These are phyloP conservation scores for Dendrobium catenatum DNA, from an alignment of 106 monocot species.

Conservation along the genomic window DNA sequence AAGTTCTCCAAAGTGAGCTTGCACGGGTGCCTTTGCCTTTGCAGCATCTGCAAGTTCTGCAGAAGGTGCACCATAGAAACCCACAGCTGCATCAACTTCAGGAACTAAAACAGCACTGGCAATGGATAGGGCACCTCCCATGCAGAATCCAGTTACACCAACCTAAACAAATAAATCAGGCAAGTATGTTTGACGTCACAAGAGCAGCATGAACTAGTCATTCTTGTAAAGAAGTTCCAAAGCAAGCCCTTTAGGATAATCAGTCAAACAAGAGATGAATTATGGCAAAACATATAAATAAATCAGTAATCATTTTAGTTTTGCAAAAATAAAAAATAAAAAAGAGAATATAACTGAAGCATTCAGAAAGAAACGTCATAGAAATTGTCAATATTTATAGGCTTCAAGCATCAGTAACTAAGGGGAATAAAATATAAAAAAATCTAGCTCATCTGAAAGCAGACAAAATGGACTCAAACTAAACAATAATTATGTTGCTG, in stretches of 20 bases:
- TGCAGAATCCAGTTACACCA: conserved; percentile 90
- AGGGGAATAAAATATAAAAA: no score
- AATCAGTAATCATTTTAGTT: no score
- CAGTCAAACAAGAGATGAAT: background rate
- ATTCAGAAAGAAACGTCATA: no score
- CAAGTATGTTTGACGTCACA: background rate
- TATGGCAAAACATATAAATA: no score
- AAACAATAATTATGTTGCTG: no score
- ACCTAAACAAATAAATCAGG: conserved; percentile 32
- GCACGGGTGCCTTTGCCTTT: conserved; percentile 65
- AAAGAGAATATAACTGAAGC: no score
- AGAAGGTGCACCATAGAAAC: conserved; percentile 85
- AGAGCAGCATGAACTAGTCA: background rate
- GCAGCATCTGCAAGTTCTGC: conserved; percentile 79
- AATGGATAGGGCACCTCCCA: conserved; percentile 93
- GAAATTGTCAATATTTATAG: no score
- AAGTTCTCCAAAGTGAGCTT: conserved; percentile 93
- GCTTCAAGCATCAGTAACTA: no score
- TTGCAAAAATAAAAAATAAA: no score
- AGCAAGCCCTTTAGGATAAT: background rate
- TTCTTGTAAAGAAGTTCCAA: background rate
- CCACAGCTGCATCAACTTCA: conserved; percentile 85
- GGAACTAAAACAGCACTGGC: conserved; percentile 83
- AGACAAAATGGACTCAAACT: no score
- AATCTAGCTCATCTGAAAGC: no score